phyloP scores from a whole-genome alignment of 331 rosid species.

The Arachis monticola region DNA sequence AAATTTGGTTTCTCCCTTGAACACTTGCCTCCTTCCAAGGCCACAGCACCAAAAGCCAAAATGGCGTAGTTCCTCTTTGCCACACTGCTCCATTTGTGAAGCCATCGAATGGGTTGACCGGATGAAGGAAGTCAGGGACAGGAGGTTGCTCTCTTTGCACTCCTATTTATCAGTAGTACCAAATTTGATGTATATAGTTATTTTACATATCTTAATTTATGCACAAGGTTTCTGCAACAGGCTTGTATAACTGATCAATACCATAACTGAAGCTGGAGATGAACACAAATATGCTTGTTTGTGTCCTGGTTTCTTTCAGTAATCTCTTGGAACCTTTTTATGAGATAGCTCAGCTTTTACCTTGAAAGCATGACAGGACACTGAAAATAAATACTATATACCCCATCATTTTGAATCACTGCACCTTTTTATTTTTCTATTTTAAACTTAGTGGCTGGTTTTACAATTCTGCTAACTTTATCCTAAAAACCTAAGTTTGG shows the following conservation, averaged over 20 bases:
- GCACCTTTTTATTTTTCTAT: not conserved
- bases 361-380: slow-evolving; percentile 18
- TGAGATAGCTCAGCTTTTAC: slow-evolving; percentile 26
- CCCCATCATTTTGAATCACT: slow-evolving; percentile 12
- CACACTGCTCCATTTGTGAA: slow-evolving; percentile 30
- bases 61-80: slow-evolving; percentile 14
- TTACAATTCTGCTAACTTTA: too few relatives aligned
- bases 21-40: slow-evolving; percentile 3
- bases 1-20: slow-evolving; percentile 10
- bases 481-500: too few relatives aligned
- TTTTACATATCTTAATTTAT: slow-evolving; percentile 13
- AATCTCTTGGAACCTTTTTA: slow-evolving; percentile 38
- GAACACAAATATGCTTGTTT: slow-evolving; percentile 47
- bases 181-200: slow-evolving; percentile 48
- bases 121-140: slow-evolving; percentile 25
- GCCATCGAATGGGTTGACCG: slow-evolving; percentile 29
- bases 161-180: slow-evolving; percentile 8
- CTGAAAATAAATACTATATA: slow-evolving; percentile 3
- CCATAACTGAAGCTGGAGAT: slow-evolving; percentile 35
- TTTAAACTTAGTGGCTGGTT: slow-evolving; percentile 3
- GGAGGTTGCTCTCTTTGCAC: slow-evolving; percentile 28
- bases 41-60: slow-evolving; percentile 20
- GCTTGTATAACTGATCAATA: slow-evolving; percentile 43
- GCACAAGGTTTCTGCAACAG: slow-evolving; percentile 41
- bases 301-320: slow-evolving; percentile 29